Conservation (phyloP, 805 yeast genomes). For the Barnettozyma salicaria region DNA sequence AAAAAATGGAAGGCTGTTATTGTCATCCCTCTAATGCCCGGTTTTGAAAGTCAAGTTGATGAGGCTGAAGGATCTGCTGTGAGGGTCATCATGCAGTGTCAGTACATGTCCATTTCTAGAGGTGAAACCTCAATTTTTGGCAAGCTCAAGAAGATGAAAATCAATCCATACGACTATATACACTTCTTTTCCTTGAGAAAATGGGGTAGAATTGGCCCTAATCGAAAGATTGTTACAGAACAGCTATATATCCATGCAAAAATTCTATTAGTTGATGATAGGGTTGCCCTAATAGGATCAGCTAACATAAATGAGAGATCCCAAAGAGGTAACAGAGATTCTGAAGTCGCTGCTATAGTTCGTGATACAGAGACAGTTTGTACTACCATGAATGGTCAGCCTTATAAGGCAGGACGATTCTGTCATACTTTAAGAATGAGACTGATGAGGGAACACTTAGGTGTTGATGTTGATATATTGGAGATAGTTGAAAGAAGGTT, state of each 20-base stretch:
- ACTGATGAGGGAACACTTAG: conserved; percentile 94
- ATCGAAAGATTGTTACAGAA: conserved; percentile 72
- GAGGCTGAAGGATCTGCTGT: conserved; percentile 92
- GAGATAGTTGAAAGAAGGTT: conserved; percentile 78
- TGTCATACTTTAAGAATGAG: conserved; percentile 86
- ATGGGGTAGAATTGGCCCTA: conserved; percentile 89
- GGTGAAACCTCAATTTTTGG: conserved; percentile 87
- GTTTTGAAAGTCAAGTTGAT: conserved; percentile 90
- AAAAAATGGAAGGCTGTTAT: conserved; percentile 86
- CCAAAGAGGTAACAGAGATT: conserved; percentile 89
- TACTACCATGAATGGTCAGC: conserved; percentile 72
- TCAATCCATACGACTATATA: conserved; percentile 85
- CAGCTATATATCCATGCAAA: conserved; percentile 94
- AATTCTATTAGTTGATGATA: conserved; percentile 85
- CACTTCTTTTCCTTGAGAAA: conserved; percentile 88
- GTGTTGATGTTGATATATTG: conserved; percentile 82
- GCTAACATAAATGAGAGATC: conserved; percentile 97
- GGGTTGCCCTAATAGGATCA: conserved; percentile 91
- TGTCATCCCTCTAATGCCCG: conserved; percentile 95
- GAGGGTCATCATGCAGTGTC: conserved; percentile 94
- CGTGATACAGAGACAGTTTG: conserved; percentile 72
- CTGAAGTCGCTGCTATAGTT: conserved; percentile 86
- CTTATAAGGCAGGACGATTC: conserved; percentile 77
- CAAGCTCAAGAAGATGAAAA: conserved; percentile 68
- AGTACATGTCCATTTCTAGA: conserved; percentile 85